Conservation (phyloP, 768 basidiomycete species). For the Trichaptum fuscoviolaceum region DNA sequence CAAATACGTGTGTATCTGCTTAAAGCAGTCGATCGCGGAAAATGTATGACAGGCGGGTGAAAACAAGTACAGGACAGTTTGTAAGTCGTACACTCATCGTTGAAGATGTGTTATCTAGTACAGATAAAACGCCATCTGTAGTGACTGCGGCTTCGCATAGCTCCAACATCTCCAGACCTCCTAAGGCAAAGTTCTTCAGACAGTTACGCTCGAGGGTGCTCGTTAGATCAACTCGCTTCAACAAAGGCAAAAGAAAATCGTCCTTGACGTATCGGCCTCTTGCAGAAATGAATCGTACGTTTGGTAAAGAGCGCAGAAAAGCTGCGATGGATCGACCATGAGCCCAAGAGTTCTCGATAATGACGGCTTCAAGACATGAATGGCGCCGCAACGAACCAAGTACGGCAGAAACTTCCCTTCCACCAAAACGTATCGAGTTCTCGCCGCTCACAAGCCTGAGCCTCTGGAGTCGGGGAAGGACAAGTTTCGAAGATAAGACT, state of each 20-base stretch:
- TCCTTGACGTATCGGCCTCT: background rate
- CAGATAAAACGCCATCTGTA: background rate
- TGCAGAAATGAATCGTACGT: background rate
- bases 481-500: background rate
- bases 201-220: background rate
- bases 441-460: background rate
- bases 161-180: background rate
- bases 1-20: background rate
- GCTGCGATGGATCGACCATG: conserved; percentile 1
- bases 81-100: background rate
- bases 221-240: background rate
- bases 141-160: background rate
- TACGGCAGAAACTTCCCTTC: background rate
- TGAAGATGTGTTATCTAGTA: background rate
- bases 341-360: background rate
- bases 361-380: background rate
- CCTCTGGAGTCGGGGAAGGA: background rate
- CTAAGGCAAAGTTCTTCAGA: background rate
- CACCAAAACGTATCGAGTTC: background rate
- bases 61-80: background rate
- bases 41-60: background rate
- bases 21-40: background rate
- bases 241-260: background rate
- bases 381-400: background rate
- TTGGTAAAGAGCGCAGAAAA: background rate